Evolutionary conservation across 208 protist species (phyloP).

Genomic region (Naegleria lovaniensis): DNA sequence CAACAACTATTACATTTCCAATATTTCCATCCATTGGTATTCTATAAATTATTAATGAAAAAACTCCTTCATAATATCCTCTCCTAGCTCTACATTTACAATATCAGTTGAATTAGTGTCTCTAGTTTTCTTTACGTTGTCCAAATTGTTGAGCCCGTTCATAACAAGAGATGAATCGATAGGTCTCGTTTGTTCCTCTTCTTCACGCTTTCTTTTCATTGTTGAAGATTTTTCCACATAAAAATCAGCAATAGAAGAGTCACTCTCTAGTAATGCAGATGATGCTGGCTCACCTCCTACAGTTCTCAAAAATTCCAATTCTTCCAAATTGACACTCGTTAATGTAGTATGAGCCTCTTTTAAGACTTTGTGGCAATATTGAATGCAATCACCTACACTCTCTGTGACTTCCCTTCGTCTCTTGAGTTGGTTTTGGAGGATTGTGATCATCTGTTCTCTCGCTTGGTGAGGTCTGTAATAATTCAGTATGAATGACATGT

Average conservation of each 20-base stretch:
- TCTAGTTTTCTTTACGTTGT: neutral
- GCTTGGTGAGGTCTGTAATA: constrained; percentile 48
- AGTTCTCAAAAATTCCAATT: neutral
- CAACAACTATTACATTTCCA: too few relatives aligned
- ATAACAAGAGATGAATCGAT: neutral
- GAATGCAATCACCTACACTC: constrained; percentile 26
- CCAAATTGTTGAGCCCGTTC: neutral
- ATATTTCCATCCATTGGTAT: too few relatives aligned
- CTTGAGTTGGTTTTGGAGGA: constrained; percentile 44
- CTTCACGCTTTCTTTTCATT: neutral
- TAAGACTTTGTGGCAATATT: constrained; percentile 23
- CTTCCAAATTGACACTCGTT: neutral
- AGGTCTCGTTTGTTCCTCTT: neutral
- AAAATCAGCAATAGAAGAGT: neutral
- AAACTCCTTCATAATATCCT: neutral
- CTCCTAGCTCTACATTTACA: neutral
- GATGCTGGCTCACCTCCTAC: neutral
- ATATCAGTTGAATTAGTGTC: neutral
- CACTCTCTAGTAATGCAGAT: neutral
- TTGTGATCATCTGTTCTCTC: constrained; percentile 44
- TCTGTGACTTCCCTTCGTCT: constrained; percentile 25
- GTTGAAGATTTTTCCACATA: neutral
- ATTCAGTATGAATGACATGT: constrained; percentile 48
- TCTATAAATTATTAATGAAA: neutral
- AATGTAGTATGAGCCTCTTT: constrained; percentile 28